Percentiles rank a stretch among this genome's conserved stretches.
phyloP scores from a whole-genome alignment of 2,329 filamentous ascomycete species.

The Bipolaris cookei region DNA sequence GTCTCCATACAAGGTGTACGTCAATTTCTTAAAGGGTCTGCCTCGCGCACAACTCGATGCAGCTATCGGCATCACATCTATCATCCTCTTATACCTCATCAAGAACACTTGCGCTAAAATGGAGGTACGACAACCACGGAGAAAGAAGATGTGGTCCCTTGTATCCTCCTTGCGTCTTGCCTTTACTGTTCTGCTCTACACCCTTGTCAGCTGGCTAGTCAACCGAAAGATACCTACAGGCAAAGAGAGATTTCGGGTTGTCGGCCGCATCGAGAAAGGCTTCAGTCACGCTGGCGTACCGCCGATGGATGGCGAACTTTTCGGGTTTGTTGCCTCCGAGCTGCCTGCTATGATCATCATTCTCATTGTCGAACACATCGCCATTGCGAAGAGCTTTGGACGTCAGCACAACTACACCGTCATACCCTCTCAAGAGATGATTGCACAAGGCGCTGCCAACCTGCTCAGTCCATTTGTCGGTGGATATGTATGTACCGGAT shows the following conservation, averaged over 20 bases:
- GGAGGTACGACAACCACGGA: slow-evolving; percentile 70
- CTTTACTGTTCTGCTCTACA: slow-evolving; percentile 89
- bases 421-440: slow-evolving; percentile 89
- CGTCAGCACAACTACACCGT: slow-evolving; percentile 92
- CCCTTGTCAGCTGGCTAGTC: slow-evolving; percentile 81
- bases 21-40: slow-evolving; percentile 79
- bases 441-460: slow-evolving; percentile 88
- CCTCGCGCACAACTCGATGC: slow-evolving; percentile 74
- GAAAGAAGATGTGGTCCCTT: slow-evolving; percentile 81
- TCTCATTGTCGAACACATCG: slow-evolving; percentile 90
- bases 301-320: slow-evolving; percentile 66
- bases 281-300: slow-evolving; percentile 81
- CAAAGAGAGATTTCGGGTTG: slow-evolving; percentile 67
- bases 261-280: slow-evolving; percentile 78
- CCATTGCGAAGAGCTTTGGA: slow-evolving; percentile 93
- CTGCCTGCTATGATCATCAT: slow-evolving; percentile 87
- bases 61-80: slow-evolving; percentile 83
- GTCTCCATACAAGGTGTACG: slow-evolving; percentile 80
- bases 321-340: slow-evolving; percentile 70
- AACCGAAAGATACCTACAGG: slow-evolving; percentile 58
- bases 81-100: slow-evolving; percentile 73
- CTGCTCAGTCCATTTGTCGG: slow-evolving; percentile 86
- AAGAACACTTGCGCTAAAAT: slow-evolving; percentile 63
- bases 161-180: slow-evolving; percentile 83
- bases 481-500: slow-evolving; percentile 87